phyloP scores from a whole-genome alignment of 1,284 basidiomycete species.

The Tilletia walkeri region DNA sequence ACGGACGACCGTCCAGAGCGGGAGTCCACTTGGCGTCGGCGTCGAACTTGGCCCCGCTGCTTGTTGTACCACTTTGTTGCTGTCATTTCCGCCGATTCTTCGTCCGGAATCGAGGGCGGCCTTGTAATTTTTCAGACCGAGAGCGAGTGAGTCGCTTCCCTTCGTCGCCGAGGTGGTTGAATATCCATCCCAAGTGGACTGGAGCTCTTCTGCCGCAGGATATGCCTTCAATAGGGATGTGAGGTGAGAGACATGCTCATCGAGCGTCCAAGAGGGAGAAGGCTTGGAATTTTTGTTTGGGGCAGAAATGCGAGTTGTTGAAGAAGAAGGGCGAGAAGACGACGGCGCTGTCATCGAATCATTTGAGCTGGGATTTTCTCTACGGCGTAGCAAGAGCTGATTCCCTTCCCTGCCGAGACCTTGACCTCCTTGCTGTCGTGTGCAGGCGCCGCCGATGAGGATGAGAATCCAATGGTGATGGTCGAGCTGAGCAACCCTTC shows the following conservation, averaged over 20 bases:
- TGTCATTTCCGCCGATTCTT: not conserved
- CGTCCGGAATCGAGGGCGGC: conserved; percentile 9
- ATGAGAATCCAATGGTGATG: too few relatives aligned
- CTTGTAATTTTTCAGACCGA: conserved; percentile 5
- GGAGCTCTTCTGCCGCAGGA: conserved; percentile 12
- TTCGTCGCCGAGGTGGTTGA: not conserved
- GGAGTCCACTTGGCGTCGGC: not conserved
- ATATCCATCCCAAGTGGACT: conserved; percentile 3
- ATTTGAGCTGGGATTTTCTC: too few relatives aligned
- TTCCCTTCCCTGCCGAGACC: too few relatives aligned
- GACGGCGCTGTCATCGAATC: not conserved
- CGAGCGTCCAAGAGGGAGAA: conserved; percentile 10
- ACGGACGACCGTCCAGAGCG: not conserved
- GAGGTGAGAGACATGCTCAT: not conserved
- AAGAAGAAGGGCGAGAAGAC: not conserved
- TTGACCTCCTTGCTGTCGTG: too few relatives aligned
- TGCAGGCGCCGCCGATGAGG: too few relatives aligned
- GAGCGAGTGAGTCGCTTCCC: not conserved
- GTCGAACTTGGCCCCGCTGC: not conserved
- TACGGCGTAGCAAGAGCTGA: too few relatives aligned
- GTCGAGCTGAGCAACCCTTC: too few relatives aligned
- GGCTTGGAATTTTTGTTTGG: not conserved
- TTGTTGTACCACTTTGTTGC: not conserved
- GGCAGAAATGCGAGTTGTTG: not conserved
- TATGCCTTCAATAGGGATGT: not conserved